These are phyloP conservation scores for Starmerella stigmatis DNA, from an alignment of 805 yeast genomes.

Conservation along the genomic window DNA sequence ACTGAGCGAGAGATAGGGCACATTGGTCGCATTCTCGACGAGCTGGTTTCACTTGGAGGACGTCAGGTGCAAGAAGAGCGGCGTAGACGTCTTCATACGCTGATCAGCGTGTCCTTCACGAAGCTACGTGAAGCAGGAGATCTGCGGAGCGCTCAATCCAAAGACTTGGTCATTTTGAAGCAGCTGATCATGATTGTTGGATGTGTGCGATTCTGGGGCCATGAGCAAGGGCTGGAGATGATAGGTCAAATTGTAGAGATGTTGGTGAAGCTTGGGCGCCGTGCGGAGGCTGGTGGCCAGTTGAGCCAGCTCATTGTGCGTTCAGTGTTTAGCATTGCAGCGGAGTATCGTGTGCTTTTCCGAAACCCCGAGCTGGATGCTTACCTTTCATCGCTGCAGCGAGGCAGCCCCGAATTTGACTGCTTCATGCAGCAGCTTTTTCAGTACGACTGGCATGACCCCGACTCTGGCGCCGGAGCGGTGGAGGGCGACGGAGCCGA, in stretches of 20 bases:
- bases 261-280: background rate
- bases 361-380: background rate
- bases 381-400: background rate
- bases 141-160: background rate
- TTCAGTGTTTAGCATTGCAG: slow-evolving; percentile 3
- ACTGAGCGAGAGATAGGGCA: slow-evolving; percentile 1
- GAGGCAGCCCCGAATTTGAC: background rate
- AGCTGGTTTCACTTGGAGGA: slow-evolving; percentile 9
- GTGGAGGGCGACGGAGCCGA: background rate
- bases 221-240: background rate
- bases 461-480: background rate
- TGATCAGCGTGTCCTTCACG: background rate
- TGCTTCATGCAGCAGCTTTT: background rate
- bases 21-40: slow-evolving; percentile 11
- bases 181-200: slow-evolving; percentile 1
- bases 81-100: background rate
- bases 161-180: background rate
- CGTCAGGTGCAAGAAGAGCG: slow-evolving; percentile 4
- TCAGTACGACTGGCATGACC: background rate
- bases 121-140: background rate
- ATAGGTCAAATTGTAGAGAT: background rate
- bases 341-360: slow-evolving; percentile 1
- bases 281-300: background rate
- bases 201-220: slow-evolving; percentile 1
- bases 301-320: background rate